These are phyloP conservation scores for Hymenoscyphus albidus DNA, from an alignment of 2,329 filamentous ascomycete genomes.

Conservation along the genomic window DNA sequence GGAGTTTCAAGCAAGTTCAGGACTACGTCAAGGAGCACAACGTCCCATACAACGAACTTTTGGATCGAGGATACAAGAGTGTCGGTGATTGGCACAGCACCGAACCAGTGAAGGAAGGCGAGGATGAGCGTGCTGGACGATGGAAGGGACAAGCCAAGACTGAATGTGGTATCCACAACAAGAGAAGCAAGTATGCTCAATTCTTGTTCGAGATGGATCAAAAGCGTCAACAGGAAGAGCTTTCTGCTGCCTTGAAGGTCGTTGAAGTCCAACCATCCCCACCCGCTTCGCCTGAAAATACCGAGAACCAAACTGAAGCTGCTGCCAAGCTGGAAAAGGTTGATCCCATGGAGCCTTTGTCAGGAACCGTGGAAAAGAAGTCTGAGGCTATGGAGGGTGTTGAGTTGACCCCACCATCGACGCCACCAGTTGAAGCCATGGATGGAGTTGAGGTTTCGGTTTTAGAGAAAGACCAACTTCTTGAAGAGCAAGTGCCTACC, in stretches of 20 bases:
- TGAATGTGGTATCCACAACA: slow-evolving; percentile 98
- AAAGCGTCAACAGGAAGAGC: slow-evolving; percentile 33
- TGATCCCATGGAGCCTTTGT: slow-evolving; percentile 5
- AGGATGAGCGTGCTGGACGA: slow-evolving; percentile 92
- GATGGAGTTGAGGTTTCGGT: not conserved
- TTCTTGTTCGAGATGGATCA: slow-evolving; percentile 44
- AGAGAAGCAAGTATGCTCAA: slow-evolving; percentile 86
- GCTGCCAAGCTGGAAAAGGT: slow-evolving; percentile 2
- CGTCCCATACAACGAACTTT: slow-evolving; percentile 88
- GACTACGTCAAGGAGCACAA: slow-evolving; percentile 80
- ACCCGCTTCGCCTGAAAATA: not conserved
- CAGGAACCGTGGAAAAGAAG: not conserved
- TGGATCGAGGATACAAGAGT: slow-evolving; percentile 96
- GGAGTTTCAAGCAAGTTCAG: slow-evolving; percentile 87
- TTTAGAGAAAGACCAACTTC: not conserved
- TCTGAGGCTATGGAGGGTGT: not conserved
- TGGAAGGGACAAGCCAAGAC: slow-evolving; percentile 98
- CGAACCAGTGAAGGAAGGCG: slow-evolving; percentile 79
- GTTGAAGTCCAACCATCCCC: slow-evolving; percentile 22
- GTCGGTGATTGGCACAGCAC: slow-evolving; percentile 98
- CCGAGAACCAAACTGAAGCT: not conserved
- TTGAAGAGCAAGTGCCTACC: not conserved
- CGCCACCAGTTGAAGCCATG: not conserved
- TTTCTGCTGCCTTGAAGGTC: slow-evolving; percentile 25
- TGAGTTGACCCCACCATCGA: not conserved